Conservation (phyloP, 192 early-diverging fungal species). For the Backusella morwellensis region DNA sequence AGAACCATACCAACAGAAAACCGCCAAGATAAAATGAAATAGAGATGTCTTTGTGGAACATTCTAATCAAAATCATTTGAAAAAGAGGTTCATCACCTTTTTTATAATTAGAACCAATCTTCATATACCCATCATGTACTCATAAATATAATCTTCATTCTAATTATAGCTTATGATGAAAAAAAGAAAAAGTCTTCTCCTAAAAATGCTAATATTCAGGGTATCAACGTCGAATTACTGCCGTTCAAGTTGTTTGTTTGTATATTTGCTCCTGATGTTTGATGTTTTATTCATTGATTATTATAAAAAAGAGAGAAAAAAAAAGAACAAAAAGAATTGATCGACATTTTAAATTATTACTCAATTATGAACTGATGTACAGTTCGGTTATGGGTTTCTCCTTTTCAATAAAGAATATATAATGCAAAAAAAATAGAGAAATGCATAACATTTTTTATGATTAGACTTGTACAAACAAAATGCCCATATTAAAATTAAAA, state of each 20-base stretch:
- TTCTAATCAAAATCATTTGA: neutral
- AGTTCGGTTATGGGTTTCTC: neutral
- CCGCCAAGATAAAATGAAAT: conserved; percentile 3
- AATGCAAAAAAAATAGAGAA: neutral
- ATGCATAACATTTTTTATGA: neutral
- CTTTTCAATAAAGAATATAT: neutral
- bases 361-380: neutral
- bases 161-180: neutral
- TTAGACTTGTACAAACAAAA: neutral
- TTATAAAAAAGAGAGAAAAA: neutral
- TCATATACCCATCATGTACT: neutral
- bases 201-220: neutral
- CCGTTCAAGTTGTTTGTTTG: neutral
- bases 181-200: neutral
- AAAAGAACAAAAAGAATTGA: neutral
- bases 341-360: neutral
- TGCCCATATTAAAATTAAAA: neutral
- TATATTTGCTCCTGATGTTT: neutral
- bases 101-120: neutral
- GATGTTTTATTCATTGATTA: neutral
- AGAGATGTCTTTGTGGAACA: neutral
- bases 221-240: neutral
- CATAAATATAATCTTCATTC: neutral
- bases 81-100: neutral
- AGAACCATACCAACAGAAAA: neutral